Evolutionary conservation across 345 rosid genomes (phyloP).

Genomic region (Citrus medica): DNA sequence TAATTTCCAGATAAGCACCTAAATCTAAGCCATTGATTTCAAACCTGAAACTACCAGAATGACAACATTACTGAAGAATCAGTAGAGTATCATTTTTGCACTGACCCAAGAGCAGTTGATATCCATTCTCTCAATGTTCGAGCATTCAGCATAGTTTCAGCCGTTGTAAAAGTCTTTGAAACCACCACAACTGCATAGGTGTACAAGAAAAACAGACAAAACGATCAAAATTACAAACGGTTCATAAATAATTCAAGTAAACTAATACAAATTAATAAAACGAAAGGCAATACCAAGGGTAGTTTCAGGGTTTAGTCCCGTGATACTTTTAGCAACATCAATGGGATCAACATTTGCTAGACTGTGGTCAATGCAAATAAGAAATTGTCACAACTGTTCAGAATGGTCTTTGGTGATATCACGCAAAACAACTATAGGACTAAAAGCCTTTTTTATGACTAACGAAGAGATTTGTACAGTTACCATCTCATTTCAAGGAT

Average conservation of each 20-base stretch:
- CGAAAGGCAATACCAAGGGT: constrained; percentile 58
- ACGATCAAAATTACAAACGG: background rate
- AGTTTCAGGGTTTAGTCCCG: constrained; percentile 87
- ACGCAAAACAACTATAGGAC: background rate
- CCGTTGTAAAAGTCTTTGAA: constrained; percentile 96
- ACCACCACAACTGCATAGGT: constrained; percentile 77
- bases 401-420: background rate
- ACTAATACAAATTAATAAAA: background rate
- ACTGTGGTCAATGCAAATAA: constrained; percentile 39
- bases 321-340: constrained; percentile 78
- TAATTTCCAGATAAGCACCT: background rate
- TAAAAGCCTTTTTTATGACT: background rate
- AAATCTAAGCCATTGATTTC: constrained; percentile 4
- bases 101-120: constrained; percentile 87
- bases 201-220: constrained; percentile 14
- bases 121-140: constrained; percentile 98
- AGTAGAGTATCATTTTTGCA: constrained; percentile 5
- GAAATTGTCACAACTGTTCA: constrained; percentile 9
- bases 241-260: background rate
- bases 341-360: constrained; percentile 98
- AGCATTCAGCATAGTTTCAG: constrained; percentile 98
- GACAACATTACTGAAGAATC: background rate
- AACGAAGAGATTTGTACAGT: background rate
- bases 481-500: background rate
- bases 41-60: constrained; percentile 10